Evolutionary conservation across 306 rosid species (phyloP), one percentile per base, ranked within the genome.

Genomic region (Dalbergia cochinchinensis): DNA sequence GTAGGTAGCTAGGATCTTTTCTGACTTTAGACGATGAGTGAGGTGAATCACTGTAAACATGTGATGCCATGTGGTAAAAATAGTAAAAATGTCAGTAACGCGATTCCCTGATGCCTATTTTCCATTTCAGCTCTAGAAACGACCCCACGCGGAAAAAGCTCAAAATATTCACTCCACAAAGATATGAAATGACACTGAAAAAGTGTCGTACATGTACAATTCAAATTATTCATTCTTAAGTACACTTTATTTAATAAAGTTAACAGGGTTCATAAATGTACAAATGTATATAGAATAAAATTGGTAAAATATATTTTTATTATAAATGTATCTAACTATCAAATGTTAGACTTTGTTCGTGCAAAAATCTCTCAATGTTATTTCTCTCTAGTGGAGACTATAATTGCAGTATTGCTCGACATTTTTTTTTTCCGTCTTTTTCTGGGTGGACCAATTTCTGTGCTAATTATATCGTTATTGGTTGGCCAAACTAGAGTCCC

Each of bases 1-100:
- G 41, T 18, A 34, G 59, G 81, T 50, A 65, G 39, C 20, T 5
- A 44, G 44, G 42, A 41, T 20, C n/a, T 77, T 42, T 77, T 77
- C 20, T 33, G 66, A 15, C 71, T 20, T 53, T 37, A 62, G 54
- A 51, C 3, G 50, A 11, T 42, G 31, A 22, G 13, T 42, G 18
- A 53, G 73, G 71, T 13, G 63, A 78, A 73, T 68, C 26, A 68
- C 77, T 45, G 5, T 34, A 16, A 62, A 51, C 16, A 20, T 69
- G 57, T 26, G 51, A 54, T 64, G 18, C 64, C 63, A 50, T 73
- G 73, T 73, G 67, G 71, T 73, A 45, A 53, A 70, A 35, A 33
- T 20, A 44, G 10, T 44, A 4, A 78, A 65, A 14, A 11, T 6
- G 54, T 18, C 14, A 65, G 51, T 13, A 26, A 22, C 22, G 14